These are phyloP conservation scores for Saksenaea oblongispora DNA, from an alignment of 371 early-diverging fungal species.

Conservation along the genomic window DNA sequence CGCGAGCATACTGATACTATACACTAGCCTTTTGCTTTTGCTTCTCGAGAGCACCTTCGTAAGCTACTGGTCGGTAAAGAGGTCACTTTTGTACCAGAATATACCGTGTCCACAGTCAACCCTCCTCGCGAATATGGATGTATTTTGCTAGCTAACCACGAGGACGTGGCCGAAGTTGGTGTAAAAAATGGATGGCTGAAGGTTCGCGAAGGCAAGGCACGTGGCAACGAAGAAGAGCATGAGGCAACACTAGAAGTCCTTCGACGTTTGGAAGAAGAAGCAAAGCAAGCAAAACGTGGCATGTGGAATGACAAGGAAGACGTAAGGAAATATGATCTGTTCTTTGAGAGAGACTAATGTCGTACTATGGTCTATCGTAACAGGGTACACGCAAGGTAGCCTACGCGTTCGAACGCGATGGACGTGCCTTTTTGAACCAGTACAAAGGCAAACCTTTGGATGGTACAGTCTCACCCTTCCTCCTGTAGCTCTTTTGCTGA, in stretches of 20 bases:
- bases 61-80: slow-evolving; percentile 87
- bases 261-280: slow-evolving; percentile 69
- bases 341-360: background rate
- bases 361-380: background rate
- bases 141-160: slow-evolving; percentile 61
- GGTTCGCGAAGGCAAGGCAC: slow-evolving; percentile 62
- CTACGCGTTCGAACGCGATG: slow-evolving; percentile 68
- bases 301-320: slow-evolving; percentile 72
- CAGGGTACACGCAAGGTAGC: slow-evolving; percentile 60
- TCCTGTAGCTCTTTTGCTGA: background rate
- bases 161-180: slow-evolving; percentile 71
- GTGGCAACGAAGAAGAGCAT: slow-evolving; percentile 44
- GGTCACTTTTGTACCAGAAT: slow-evolving; percentile 82
- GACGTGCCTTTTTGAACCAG: slow-evolving; percentile 73
- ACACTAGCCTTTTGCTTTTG: slow-evolving; percentile 80
- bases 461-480: slow-evolving; percentile 45
- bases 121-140: slow-evolving; percentile 76
- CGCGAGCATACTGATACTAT: background rate
- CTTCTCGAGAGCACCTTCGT: slow-evolving; percentile 88
- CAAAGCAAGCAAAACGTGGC: slow-evolving; percentile 72
- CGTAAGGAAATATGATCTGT: slow-evolving; percentile 24
- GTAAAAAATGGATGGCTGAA: slow-evolving; percentile 88
- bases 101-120: slow-evolving; percentile 56
- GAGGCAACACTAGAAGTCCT: slow-evolving; percentile 64
- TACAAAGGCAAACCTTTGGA: slow-evolving; percentile 81